Percentiles rank a stretch among this genome's conserved stretches.
Conservation (phyloP, 371 early-diverging fungal species). For the Rhizomucor pusillus region DNA sequence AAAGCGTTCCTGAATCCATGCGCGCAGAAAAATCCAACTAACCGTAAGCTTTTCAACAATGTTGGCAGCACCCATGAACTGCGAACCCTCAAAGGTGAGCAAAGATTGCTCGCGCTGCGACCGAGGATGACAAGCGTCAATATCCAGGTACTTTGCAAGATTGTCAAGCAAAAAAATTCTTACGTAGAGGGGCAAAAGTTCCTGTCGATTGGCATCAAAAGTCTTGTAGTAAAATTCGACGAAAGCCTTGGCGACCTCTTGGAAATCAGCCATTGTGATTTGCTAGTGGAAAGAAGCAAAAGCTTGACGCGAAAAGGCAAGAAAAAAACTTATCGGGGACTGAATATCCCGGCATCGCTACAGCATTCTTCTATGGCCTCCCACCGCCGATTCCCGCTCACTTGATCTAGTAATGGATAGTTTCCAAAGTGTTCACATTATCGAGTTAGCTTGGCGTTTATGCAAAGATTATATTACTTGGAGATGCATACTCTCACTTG, state of each 20-base stretch:
- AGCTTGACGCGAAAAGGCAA: no score
- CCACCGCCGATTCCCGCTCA: no score
- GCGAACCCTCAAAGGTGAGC: slow-evolving; percentile 84
- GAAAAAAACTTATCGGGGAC: no score
- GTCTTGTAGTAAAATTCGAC: slow-evolving; percentile 81
- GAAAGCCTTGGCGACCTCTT: slow-evolving; percentile 37
- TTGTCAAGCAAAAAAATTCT: slow-evolving; percentile 18
- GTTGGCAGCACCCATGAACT: slow-evolving; percentile 48
- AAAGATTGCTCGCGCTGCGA: slow-evolving; percentile 74
- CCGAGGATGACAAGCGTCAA: neutral
- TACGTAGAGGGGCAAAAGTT: slow-evolving; percentile 81
- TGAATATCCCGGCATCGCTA: no score
- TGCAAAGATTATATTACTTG: no score
- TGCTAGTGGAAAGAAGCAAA: no score
- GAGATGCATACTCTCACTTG: no score
- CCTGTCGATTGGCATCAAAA: slow-evolving; percentile 69
- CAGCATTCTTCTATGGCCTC: no score
- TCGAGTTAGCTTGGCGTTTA: no score
- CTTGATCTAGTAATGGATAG: no score
- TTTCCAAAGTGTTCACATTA: no score
- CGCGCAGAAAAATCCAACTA: slow-evolving; percentile 41
- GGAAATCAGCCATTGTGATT: neutral
- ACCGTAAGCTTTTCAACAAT: slow-evolving; percentile 82
- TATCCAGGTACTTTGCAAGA: neutral
- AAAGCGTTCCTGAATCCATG: no score